Evolutionary conservation across 2,329 filamentous ascomycete genomes (phyloP).

Genomic region (Colletotrichum somersetense): DNA sequence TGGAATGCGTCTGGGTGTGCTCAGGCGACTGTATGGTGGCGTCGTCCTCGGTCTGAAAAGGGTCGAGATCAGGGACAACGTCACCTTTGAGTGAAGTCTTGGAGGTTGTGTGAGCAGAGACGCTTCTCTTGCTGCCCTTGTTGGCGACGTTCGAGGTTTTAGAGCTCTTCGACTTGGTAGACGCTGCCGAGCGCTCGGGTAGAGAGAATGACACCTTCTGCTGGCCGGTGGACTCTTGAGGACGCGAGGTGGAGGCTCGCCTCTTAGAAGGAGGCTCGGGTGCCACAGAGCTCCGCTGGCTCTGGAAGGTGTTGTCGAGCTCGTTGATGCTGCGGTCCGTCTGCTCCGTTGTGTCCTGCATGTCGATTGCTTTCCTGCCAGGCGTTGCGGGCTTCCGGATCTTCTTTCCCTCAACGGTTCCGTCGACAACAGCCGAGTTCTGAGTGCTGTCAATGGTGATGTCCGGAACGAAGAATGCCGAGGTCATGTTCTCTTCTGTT

Average conservation of each 20-base stretch:
- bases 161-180: constrained; percentile 43
- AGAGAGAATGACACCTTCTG: constrained; percentile 59
- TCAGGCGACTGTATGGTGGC: constrained; percentile 45
- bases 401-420: constrained; percentile 34
- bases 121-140: constrained; percentile 58
- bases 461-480: constrained; percentile 69
- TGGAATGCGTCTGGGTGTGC: constrained; percentile 44
- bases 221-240: constrained; percentile 40
- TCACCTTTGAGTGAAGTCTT: constrained; percentile 41
- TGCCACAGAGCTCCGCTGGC: constrained; percentile 44
- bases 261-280: constrained; percentile 42
- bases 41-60: constrained; percentile 44
- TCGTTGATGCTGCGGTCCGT: constrained; percentile 45
- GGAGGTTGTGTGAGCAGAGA: constrained; percentile 33
- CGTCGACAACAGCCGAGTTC: constrained; percentile 43
- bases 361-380: constrained; percentile 48
- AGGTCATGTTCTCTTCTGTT: constrained; percentile 66
- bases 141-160: constrained; percentile 53
- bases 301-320: constrained; percentile 39
- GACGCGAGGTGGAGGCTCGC: constrained; percentile 39
- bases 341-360: constrained; percentile 47
- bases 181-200: constrained; percentile 51
- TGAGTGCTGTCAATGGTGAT: constrained; percentile 65
- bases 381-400: constrained; percentile 46
- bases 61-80: constrained; percentile 33